Evolutionary conservation across 2,329 filamentous ascomycete species (phyloP).

Genomic region (Curvularia lunata): DNA sequence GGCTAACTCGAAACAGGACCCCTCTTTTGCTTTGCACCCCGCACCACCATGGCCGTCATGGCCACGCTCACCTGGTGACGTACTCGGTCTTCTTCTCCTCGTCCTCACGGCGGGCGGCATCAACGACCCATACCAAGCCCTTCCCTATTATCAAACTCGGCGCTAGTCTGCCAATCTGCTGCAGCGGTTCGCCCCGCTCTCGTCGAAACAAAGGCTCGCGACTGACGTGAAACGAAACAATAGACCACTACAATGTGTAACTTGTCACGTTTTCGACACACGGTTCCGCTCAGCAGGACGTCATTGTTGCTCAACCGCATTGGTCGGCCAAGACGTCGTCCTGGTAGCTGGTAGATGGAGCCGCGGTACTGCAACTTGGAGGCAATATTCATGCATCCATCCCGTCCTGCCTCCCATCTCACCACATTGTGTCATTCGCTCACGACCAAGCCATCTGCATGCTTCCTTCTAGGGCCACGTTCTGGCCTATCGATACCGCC

Average conservation of each 20-base stretch:
- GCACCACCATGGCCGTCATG: no score
- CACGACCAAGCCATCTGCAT: not conserved
- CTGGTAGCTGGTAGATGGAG: not conserved
- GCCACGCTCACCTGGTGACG: slow-evolving; percentile 5
- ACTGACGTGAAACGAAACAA: slow-evolving; percentile 26
- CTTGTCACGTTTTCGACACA: not conserved
- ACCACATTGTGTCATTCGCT: not conserved
- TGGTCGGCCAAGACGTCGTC: not conserved
- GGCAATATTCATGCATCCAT: not conserved
- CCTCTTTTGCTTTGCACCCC: not conserved
- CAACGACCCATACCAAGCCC: slow-evolving; percentile 19
- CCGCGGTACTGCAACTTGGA: not conserved
- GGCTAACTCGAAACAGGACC: not conserved
- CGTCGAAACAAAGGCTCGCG: slow-evolving; percentile 21
- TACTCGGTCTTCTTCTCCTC: not conserved
- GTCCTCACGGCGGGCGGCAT: slow-evolving; percentile 8
- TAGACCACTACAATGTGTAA: not conserved
- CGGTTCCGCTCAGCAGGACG: not conserved
- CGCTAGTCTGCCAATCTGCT: slow-evolving; percentile 16
- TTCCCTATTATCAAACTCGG: slow-evolving; percentile 29
- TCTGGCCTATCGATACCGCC: not conserved
- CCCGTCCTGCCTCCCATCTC: not conserved
- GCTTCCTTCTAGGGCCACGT: not conserved
- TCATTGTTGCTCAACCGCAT: not conserved
- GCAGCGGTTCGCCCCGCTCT: slow-evolving; percentile 23